Evolutionary conservation across 768 basidiomycete genomes (phyloP).

Genomic region (Chalciporus pseudorubinellus): DNA sequence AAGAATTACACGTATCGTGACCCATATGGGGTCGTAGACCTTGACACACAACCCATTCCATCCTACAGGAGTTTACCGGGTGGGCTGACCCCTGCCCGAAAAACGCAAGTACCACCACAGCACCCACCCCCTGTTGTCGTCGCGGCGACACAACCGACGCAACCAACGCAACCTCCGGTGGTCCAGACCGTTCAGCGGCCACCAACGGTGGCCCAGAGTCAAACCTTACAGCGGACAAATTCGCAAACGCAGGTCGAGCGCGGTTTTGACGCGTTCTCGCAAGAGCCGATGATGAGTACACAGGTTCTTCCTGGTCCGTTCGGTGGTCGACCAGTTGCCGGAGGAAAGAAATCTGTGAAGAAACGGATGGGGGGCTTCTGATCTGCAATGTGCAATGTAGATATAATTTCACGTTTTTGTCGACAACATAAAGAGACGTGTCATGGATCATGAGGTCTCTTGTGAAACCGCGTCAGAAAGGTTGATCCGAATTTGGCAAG

Average conservation of each 20-base stretch:
- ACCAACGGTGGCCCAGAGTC: slow-evolving; percentile 7
- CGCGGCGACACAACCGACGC: slow-evolving; percentile 22
- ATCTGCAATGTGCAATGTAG: slow-evolving; percentile 23
- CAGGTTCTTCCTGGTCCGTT: slow-evolving; percentile 70
- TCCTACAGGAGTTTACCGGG: slow-evolving; percentile 11
- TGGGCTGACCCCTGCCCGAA: slow-evolving; percentile 15
- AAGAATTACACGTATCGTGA: slow-evolving; percentile 51
- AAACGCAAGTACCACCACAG: slow-evolving; percentile 23
- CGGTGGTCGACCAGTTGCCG: slow-evolving; percentile 53
- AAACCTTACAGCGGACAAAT: slow-evolving; percentile 13
- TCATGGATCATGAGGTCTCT: not conserved
- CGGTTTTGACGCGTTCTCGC: slow-evolving; percentile 27
- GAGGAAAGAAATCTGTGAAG: slow-evolving; percentile 52
- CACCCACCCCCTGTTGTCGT: slow-evolving; percentile 42
- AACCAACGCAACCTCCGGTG: slow-evolving; percentile 21
- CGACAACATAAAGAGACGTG: not conserved
- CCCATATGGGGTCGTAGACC: slow-evolving; percentile 44
- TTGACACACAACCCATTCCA: slow-evolving; percentile 15
- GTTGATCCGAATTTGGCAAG: slow-evolving; percentile 19
- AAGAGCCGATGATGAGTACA: slow-evolving; percentile 57
- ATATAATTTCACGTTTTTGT: slow-evolving; percentile 2
- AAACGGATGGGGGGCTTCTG: slow-evolving; percentile 78
- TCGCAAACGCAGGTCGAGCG: slow-evolving; percentile 17
- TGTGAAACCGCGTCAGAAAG: not conserved
- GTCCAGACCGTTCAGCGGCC: slow-evolving; percentile 4